Conservation (phyloP, 192 early-diverging fungal genomes). For the Coemansia umbellata region DNA sequence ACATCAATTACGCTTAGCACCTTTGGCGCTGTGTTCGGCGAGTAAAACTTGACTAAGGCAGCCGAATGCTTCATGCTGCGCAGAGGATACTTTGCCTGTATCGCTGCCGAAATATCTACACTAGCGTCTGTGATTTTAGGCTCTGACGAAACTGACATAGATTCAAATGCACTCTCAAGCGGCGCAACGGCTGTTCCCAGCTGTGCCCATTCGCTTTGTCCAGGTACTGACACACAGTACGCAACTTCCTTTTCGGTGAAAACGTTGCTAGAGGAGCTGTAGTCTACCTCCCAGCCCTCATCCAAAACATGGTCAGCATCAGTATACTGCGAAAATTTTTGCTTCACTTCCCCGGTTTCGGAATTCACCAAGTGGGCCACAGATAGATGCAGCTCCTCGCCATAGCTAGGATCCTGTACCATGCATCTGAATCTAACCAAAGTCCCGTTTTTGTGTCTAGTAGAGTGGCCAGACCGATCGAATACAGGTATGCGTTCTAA, state of each 20-base stretch:
- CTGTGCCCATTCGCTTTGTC: slow-evolving; percentile 58
- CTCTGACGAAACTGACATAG: slow-evolving; percentile 25
- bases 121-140: background rate
- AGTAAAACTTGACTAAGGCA: slow-evolving; percentile 64
- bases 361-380: slow-evolving; percentile 30
- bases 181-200: background rate
- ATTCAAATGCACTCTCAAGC: slow-evolving; percentile 31
- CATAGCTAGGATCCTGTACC: slow-evolving; percentile 76
- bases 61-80: slow-evolving; percentile 53
- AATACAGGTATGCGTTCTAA: slow-evolving; percentile 28
- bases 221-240: slow-evolving; percentile 72
- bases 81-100: slow-evolving; percentile 58
- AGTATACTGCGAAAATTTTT: slow-evolving; percentile 46
- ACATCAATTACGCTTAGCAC: slow-evolving; percentile 65
- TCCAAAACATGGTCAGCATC: slow-evolving; percentile 30
- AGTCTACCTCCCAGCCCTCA: slow-evolving; percentile 45
- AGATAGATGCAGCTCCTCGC: slow-evolving; percentile 57
- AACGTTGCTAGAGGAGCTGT: slow-evolving; percentile 26
- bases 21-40: slow-evolving; percentile 47
- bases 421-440: slow-evolving; percentile 76
- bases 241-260: slow-evolving; percentile 62
- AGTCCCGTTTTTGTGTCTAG: slow-evolving; percentile 14
- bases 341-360: slow-evolving; percentile 35
- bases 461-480: background rate
- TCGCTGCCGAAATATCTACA: background rate